These are phyloP conservation scores for Paralagenidium karlingii DNA, from an alignment of 352 stramenopile genomes.

Conservation along the genomic window DNA sequence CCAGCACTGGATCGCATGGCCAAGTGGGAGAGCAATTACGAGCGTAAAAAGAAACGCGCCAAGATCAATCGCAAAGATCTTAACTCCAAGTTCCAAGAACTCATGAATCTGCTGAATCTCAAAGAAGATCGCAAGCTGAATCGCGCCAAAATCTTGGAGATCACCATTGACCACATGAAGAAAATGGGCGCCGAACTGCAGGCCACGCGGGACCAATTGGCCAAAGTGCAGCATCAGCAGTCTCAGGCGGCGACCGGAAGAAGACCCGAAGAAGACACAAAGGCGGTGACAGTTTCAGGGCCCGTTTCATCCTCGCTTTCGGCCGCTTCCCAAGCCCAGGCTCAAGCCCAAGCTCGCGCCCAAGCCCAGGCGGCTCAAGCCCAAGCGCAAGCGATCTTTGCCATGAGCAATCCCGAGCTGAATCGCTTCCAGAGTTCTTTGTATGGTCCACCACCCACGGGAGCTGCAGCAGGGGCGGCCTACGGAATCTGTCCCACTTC, in stretches of 20 bases:
- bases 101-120: constrained; percentile 45
- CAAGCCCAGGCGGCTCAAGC: too few relatives aligned
- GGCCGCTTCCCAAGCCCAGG: too few relatives aligned
- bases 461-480: too few relatives aligned
- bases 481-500: too few relatives aligned
- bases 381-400: too few relatives aligned
- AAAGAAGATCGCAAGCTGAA: constrained; percentile 56
- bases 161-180: constrained; percentile 45
- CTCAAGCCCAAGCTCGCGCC: too few relatives aligned
- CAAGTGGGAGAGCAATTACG: constrained; percentile 64
- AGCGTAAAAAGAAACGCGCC: constrained; percentile 55
- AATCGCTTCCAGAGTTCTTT: too few relatives aligned
- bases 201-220: constrained; percentile 3
- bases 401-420: too few relatives aligned
- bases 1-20: too few relatives aligned
- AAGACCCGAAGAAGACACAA: not conserved
- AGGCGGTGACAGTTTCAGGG: too few relatives aligned
- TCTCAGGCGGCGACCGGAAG: not conserved
- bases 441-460: too few relatives aligned
- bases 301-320: too few relatives aligned
- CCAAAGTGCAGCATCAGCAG: constrained; percentile 9
- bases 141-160: constrained; percentile 51
- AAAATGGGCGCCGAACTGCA: constrained; percentile 27
- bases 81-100: constrained; percentile 48
- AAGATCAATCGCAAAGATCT: constrained; percentile 60